Conservation (phyloP, 2,329 filamentous ascomycete genomes). For the Trichoderma arundinaceum region DNA sequence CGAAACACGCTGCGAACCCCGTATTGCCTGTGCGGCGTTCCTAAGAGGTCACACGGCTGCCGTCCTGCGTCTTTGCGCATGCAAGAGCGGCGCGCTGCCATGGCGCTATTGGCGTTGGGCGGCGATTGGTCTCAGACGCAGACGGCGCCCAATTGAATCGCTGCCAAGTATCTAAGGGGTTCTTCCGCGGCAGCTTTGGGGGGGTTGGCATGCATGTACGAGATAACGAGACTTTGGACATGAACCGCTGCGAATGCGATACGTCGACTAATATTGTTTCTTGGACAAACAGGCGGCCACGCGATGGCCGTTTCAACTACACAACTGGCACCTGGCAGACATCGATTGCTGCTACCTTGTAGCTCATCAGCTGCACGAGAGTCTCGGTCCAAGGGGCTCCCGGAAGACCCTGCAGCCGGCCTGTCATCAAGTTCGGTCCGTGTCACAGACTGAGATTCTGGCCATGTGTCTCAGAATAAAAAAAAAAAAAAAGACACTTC, state of each 20-base stretch:
- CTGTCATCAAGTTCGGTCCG: background rate
- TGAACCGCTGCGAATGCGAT: no score
- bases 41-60: background rate
- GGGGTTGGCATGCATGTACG: slow-evolving; percentile 1
- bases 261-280: background rate
- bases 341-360: no score
- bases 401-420: slow-evolving; percentile 7
- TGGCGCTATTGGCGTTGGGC: background rate
- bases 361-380: no score
- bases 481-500: background rate
- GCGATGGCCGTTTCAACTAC: background rate
- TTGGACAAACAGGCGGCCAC: background rate
- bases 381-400: background rate
- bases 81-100: background rate
- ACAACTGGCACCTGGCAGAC: background rate
- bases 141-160: slow-evolving; percentile 1
- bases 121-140: slow-evolving; percentile 11
- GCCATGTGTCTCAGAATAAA: background rate
- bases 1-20: slow-evolving; percentile 26
- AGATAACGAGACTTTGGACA: no score
- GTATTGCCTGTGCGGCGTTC: slow-evolving; percentile 10
- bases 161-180: background rate
- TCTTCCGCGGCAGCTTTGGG: background rate
- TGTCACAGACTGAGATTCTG: slow-evolving; percentile 10
- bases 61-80: slow-evolving; percentile 1